Evolutionary conservation across 495 filamentous ascomycete species (phyloP), one percentile per base, ranked within the genome.

Genomic region (Annulohypoxylon nitens): DNA sequence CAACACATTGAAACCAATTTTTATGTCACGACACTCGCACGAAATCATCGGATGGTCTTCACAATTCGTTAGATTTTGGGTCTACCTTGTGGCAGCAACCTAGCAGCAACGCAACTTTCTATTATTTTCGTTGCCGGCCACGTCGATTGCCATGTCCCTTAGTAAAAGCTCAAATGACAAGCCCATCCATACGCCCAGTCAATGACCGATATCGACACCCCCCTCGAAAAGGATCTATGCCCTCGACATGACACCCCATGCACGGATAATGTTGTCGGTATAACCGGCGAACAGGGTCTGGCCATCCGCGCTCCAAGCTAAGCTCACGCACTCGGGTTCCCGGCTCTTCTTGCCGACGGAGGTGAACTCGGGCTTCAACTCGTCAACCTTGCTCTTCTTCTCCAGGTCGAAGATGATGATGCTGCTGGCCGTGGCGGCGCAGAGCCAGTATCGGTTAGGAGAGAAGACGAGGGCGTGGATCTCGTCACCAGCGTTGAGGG

Each of bases 331-430:
- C 92, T 99, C 96, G 73, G 97, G 97, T 86, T 98, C 96, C 83
- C 95, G 88, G 89, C 89, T 93, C 94, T 98, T 98, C 94, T 97
- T 97, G 86, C 96, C 94, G 81, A 94, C 91, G 79, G 94, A 90
- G 71, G 93, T 89, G 87, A 97, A 98, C 80, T 99, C 97, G 74
- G 97, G 97, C 93, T 97, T 98, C 83, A 99, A 90, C 90, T 98
- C 96, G 78, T 99, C 96, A 75, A 99, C 96, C 91, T 98, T 98
- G 91, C 92, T 95, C 93, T 99, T 98, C 95, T 99, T 99, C 93
- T 99, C 96, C 77, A 99, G 90, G 83, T 99, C 96, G 86, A 99
- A 99, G 88, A 99, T 98, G 90, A 97, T 98, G 90, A 99, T 98
- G 88, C 89, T 92, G 87, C 88, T 93, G 80, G 92, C 88, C 68